Evolutionary conservation across 2,329 filamentous ascomycete species (phyloP).

Genomic region (Massarina eburnea): DNA sequence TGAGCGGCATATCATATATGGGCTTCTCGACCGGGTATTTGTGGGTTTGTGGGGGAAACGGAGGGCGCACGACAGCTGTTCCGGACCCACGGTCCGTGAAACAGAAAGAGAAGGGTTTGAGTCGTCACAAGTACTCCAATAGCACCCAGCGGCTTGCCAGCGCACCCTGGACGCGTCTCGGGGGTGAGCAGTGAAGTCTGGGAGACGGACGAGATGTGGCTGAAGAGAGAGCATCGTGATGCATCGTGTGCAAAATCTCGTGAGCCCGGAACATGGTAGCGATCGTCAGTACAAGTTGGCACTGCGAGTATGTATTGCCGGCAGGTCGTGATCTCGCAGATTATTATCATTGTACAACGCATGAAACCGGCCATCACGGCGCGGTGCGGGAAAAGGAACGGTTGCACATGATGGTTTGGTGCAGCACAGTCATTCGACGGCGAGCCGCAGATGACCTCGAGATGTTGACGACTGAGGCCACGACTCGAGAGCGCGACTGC

Average conservation of each 20-base stretch:
- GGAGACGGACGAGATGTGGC: neutral
- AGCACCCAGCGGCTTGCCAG: slow-evolving; percentile 2
- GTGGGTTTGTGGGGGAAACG: slow-evolving; percentile 21
- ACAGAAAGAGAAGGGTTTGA: slow-evolving; percentile 12
- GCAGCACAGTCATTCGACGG: slow-evolving; percentile 37
- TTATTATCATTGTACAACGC: slow-evolving; percentile 43
- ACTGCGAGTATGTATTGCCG: slow-evolving; percentile 13
- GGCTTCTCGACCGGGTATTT: slow-evolving; percentile 23
- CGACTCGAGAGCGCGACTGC: slow-evolving; percentile 6
- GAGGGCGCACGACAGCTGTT: slow-evolving; percentile 16
- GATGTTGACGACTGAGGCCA: slow-evolving; percentile 10
- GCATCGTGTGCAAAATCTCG: slow-evolving; percentile 1
- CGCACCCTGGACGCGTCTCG: neutral
- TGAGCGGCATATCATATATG: slow-evolving; percentile 2
- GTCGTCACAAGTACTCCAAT: slow-evolving; percentile 15
- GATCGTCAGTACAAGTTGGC: slow-evolving; percentile 12
- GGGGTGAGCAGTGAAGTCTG: neutral
- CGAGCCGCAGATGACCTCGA: slow-evolving; percentile 39
- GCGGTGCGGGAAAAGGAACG: slow-evolving; percentile 21
- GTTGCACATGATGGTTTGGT: slow-evolving; percentile 41
- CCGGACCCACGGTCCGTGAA: slow-evolving; percentile 31
- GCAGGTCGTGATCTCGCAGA: slow-evolving; percentile 23
- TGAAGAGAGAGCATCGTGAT: neutral
- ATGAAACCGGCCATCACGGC: slow-evolving; percentile 43
- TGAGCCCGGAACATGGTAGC: slow-evolving; percentile 13